Conservation (phyloP, 129 eudicot species). For the Rutidosis leptorrhynchoides region DNA sequence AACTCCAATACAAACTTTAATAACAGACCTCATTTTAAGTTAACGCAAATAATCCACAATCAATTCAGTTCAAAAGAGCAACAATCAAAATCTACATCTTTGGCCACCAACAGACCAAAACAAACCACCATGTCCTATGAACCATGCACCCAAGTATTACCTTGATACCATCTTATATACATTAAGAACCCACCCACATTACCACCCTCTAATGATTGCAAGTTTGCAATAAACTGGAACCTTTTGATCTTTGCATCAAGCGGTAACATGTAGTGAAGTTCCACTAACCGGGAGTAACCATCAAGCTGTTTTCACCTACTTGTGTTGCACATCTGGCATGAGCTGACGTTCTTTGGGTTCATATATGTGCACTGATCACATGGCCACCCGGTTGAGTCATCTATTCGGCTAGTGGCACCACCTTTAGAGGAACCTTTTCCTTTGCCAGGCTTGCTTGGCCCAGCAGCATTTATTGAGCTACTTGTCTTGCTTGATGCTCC, state of each 20-base stretch:
- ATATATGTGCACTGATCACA: conserved; percentile 57
- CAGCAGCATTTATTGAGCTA: conserved; percentile 42
- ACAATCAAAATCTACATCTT: conserved; percentile 27
- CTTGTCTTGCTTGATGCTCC: conserved; percentile 41
- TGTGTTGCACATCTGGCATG: conserved; percentile 43
- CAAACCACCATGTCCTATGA: conserved; percentile 19
- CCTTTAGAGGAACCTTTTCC: conserved; percentile 44
- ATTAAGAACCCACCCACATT: conserved; percentile 31
- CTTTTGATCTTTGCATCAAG: conserved; percentile 26
- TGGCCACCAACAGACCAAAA: conserved; percentile 28
- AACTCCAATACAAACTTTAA: conserved; percentile 21
- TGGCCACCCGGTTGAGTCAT: conserved; percentile 49
- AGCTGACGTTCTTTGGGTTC: conserved; percentile 27
- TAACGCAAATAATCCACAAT: conserved; percentile 20
- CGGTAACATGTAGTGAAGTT: background rate
- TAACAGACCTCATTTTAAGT: conserved; percentile 27
- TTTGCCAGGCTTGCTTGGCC: conserved; percentile 46
- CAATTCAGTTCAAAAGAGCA: conserved; percentile 22
- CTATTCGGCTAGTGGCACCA: conserved; percentile 33
- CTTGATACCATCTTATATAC: conserved; percentile 32
- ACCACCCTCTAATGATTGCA: conserved; percentile 16
- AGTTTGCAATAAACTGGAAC: conserved; percentile 12
- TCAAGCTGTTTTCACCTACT: conserved; percentile 25
- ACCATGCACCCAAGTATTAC: conserved; percentile 16
- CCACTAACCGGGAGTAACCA: conserved; percentile 3